Evolutionary conservation across 164 flowering plant genomes (phyloP), one percentile per base, ranked within the genome.

Genomic region (Protea cynaroides): DNA sequence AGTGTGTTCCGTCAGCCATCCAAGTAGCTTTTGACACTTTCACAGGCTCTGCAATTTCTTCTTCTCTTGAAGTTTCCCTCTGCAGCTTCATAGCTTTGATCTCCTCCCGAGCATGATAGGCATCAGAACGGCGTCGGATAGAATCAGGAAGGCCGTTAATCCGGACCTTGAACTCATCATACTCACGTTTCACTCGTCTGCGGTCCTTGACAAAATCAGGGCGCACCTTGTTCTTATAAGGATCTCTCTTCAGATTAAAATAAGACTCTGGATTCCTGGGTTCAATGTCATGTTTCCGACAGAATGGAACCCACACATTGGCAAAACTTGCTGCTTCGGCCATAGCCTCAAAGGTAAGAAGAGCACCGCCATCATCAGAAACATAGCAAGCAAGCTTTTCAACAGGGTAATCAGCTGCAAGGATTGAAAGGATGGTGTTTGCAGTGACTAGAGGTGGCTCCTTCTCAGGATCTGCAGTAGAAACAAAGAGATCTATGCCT

Each of bases 301-400:
- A 90, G 59, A 90, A 90, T 8, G 96, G 96, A 38, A 90, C 87
- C 96, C 96, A 90, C 21, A 84, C 10, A 34, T 79, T 72, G 23
- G 96, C 92, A 73, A 83, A 89, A 58, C 93, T 87, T 5, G 91
- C 91, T 54, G 93, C 93, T 68, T 89, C 96, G 0, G 96, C 96
- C 88, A 85, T 83, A 50, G 96, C 92, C 78, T 89, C 98, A 68
- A 92, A 92, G 51, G 98, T 92, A 23, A 92, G 79, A 18, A 92
- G 86, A 1, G 98, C 84, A 23, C 98, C 94, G 36, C 96, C 96
- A 76, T 92, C 98, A 71, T 92, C 98, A 43, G 98, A 92, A n/a
- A 92, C 84, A 63, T 92, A 92, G 59, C 98, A 92, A 3, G 98
- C 73, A 8, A 90, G 89, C 79, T 88, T 90, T 59, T 92, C 92